These are phyloP conservation scores for Saraca asoca DNA, from an alignment of 331 rosid genomes.

Conservation along the genomic window DNA sequence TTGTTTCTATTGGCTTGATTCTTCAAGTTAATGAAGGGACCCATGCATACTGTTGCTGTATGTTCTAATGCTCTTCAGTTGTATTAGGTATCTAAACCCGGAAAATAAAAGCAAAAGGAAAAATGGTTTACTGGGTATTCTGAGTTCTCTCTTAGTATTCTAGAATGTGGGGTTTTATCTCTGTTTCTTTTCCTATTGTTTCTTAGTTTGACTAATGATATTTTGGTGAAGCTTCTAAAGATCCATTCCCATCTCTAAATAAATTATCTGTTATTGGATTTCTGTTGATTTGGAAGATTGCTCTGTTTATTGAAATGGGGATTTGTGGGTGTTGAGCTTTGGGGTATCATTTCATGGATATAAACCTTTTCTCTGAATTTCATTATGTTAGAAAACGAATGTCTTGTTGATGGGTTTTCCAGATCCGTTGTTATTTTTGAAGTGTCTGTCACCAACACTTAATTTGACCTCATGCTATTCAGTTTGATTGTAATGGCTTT, in stretches of 20 bases:
- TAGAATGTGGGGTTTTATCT: too few species aligned
- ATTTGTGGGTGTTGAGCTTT: conserved; percentile 19
- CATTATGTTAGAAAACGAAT: conserved; percentile 10
- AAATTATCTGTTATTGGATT: conserved; percentile 12
- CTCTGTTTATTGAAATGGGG: conserved; percentile 27
- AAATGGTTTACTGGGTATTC: too few species aligned
- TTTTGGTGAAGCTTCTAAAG: too few species aligned
- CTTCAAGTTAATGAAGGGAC: not conserved
- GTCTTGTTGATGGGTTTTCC: conserved; percentile 29
- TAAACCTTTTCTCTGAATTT: not conserved
- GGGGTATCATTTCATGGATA: conserved; percentile 12
- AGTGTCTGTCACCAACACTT: not conserved
- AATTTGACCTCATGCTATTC: conserved; percentile 16
- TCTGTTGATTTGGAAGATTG: conserved; percentile 5
- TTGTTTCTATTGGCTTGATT: not conserved
- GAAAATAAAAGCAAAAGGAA: not conserved
- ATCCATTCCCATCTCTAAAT: not conserved
- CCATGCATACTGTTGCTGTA: conserved; percentile 1
- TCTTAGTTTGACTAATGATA: too few species aligned
- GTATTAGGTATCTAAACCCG: conserved; percentile 26
- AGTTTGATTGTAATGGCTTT: not conserved
- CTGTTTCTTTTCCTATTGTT: too few species aligned
- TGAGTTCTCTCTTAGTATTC: too few species aligned
- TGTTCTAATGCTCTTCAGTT: not conserved
- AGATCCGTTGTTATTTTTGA: conserved; percentile 43